phyloP scores from a whole-genome alignment of 164 flowering plant species.

The Liriodendron chinense region DNA sequence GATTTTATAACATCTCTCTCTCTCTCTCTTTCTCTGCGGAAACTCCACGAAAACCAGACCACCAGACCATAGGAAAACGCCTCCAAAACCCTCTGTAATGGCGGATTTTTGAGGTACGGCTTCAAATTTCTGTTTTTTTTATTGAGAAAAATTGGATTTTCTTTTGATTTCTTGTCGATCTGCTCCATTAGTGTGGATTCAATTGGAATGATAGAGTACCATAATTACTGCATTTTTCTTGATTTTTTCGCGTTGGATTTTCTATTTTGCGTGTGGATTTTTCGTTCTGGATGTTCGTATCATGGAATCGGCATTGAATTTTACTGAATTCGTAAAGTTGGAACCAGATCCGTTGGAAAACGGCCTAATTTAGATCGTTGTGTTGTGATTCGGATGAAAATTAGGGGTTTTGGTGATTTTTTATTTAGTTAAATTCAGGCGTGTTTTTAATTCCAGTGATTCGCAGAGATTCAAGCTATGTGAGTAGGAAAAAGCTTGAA shows the following conservation, averaged over 20 bases:
- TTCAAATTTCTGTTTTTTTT: neutral
- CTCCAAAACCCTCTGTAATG: constrained; percentile 22
- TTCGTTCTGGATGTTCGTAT: constrained; percentile 2
- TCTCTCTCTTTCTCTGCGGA: constrained; percentile 11
- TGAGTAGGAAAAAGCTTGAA: neutral
- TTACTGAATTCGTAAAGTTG: neutral
- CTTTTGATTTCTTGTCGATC: neutral
- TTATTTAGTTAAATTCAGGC: neutral
- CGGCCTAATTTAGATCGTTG: neutral
- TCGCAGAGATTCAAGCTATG: neutral
- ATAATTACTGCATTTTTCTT: neutral
- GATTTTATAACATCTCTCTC: constrained; percentile 17
- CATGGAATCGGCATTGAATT: neutral
- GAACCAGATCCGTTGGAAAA: neutral
- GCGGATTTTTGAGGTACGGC: constrained; percentile 29
- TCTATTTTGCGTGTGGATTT: neutral
- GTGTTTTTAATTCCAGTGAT: neutral
- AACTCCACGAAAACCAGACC: neutral
- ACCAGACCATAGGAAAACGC: neutral
- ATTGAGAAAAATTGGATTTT: neutral
- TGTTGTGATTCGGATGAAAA: neutral
- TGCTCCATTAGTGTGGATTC: constrained; percentile 4
- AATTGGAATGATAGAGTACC: neutral
- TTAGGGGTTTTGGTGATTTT: neutral
- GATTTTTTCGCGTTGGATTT: neutral